Evolutionary conservation across 805 yeast species (phyloP).

Genomic region (Saccharomycopsis javanensis): DNA sequence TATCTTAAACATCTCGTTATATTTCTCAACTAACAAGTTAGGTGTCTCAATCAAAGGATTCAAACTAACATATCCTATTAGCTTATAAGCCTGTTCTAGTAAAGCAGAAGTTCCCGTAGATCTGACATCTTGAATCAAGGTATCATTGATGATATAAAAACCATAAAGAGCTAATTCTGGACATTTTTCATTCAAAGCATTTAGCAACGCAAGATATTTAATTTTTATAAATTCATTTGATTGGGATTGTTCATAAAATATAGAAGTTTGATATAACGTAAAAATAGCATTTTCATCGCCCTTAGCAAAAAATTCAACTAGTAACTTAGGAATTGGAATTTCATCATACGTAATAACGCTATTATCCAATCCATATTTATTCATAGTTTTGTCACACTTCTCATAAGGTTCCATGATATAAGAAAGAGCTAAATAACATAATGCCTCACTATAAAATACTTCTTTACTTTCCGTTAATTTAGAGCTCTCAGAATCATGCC

Average conservation of each 20-base stretch:
- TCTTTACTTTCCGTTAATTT: background rate
- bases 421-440: slow-evolving; percentile 5
- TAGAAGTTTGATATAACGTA: slow-evolving; percentile 6
- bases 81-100: slow-evolving; percentile 4
- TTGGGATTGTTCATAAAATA: slow-evolving; percentile 4
- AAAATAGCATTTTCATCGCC: slow-evolving; percentile 11
- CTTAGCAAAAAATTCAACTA: slow-evolving; percentile 10
- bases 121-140: slow-evolving; percentile 12
- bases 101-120: slow-evolving; percentile 10
- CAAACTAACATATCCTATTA: background rate
- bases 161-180: slow-evolving; percentile 14
- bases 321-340: slow-evolving; percentile 8
- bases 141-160: slow-evolving; percentile 4
- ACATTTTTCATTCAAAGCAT: slow-evolving; percentile 4
- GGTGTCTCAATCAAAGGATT: slow-evolving; percentile 5
- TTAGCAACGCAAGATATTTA: slow-evolving; percentile 7
- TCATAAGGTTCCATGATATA: slow-evolving; percentile 5
- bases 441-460: background rate
- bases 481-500: slow-evolving; percentile 1
- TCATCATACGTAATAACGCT: background rate
- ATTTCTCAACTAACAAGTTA: slow-evolving; percentile 1
- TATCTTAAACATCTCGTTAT: background rate
- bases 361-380: slow-evolving; percentile 4
- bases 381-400: background rate
- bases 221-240: slow-evolving; percentile 8